Evolutionary conservation across 2,329 filamentous ascomycete species (phyloP).

Genomic region (Neobulgaria alba): DNA sequence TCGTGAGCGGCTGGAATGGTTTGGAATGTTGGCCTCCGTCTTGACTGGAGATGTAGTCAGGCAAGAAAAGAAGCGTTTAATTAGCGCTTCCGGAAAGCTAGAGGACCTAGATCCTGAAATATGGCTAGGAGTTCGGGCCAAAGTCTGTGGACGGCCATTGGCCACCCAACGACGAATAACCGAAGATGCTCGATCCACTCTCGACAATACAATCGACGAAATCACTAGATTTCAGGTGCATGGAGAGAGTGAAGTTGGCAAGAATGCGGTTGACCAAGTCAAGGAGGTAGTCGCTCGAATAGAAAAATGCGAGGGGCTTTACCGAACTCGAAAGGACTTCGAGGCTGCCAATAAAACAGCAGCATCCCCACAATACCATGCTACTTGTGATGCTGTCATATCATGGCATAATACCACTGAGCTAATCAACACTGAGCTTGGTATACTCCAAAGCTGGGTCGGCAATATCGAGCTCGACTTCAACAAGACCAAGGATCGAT

Average conservation of each 20-base stretch:
- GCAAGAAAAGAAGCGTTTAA: constrained; percentile 93
- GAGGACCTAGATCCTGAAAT: constrained; percentile 65
- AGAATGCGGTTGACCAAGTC: constrained; percentile 80
- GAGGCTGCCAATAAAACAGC: constrained; percentile 67
- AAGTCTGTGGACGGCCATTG: constrained; percentile 73
- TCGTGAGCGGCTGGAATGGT: constrained; percentile 89
- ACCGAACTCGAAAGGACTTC: constrained; percentile 70
- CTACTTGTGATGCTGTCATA: constrained; percentile 81
- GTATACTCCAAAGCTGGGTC: constrained; percentile 90
- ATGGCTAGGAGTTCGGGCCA: constrained; percentile 82
- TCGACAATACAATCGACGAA: constrained; percentile 72
- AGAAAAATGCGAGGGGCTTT: constrained; percentile 78
- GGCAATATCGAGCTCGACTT: constrained; percentile 95
- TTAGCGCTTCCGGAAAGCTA: constrained; percentile 60
- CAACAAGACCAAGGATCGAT: constrained; percentile 60
- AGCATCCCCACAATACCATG: constrained; percentile 65
- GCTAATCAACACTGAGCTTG: constrained; percentile 89
- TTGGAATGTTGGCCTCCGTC: constrained; percentile 93
- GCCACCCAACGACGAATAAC: constrained; percentile 80
- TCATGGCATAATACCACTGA: constrained; percentile 97
- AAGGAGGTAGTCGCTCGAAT: constrained; percentile 84
- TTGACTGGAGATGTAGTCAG: constrained; percentile 93
- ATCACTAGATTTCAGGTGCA: constrained; percentile 93
- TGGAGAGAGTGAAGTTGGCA: constrained; percentile 80
- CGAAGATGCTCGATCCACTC: constrained; percentile 68